These are phyloP conservation scores for Barnettozyma sucrosica DNA, from an alignment of 805 yeast genomes.

Conservation along the genomic window DNA sequence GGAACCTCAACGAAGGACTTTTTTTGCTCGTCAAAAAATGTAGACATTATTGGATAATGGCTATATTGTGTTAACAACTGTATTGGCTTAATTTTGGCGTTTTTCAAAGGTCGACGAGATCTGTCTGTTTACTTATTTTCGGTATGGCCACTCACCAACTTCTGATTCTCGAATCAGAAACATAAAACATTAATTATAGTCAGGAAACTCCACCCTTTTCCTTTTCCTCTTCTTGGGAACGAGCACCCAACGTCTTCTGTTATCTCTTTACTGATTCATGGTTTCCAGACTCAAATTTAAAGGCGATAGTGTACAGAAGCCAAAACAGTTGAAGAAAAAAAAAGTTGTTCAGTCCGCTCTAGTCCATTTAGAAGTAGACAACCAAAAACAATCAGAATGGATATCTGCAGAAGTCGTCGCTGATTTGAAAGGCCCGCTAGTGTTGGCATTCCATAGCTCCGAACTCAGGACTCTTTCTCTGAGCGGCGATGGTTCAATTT, in stretches of 20 bases:
- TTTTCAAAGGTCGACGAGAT: neutral
- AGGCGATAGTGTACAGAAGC: conserved; percentile 25
- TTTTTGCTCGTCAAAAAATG: conserved; percentile 77
- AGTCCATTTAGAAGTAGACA: conserved; percentile 3
- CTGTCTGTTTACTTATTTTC: neutral
- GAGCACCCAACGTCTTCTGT: too few relatives aligned
- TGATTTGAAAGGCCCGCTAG: conserved; percentile 31
- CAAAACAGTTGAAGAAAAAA: conserved; percentile 14
- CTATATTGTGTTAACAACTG: too few relatives aligned
- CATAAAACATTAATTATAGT: too few relatives aligned
- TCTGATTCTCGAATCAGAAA: neutral
- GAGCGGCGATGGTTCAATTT: conserved; percentile 4
- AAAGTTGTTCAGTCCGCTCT: conserved; percentile 7
- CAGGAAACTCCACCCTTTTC: too few relatives aligned
- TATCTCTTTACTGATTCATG: conserved; percentile 19
- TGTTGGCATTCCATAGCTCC: conserved; percentile 15
- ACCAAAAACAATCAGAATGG: conserved; percentile 14
- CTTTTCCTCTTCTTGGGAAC: too few relatives aligned
- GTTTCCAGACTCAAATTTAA: conserved; percentile 33
- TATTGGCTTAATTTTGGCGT: neutral
- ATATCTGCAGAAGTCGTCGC: conserved; percentile 22
- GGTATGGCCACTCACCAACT: neutral
- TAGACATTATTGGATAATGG: conserved; percentile 40
- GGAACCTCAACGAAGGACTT: conserved; percentile 73
- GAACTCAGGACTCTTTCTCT: neutral